Conservation (phyloP, 371 early-diverging fungal genomes). For the Neoconidiobolus thromboides region DNA sequence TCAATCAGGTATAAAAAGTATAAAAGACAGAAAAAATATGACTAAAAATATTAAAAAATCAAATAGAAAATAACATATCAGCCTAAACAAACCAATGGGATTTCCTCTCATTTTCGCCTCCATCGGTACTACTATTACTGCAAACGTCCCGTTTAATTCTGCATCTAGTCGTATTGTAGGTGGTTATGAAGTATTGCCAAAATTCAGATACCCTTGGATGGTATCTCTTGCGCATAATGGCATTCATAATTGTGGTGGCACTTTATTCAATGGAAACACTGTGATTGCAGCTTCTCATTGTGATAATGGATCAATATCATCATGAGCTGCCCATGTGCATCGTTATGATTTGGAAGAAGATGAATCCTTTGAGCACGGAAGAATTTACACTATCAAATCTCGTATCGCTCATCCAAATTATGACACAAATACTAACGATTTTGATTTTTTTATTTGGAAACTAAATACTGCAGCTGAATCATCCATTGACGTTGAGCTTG, state of each 20-base stretch:
- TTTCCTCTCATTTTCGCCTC: no score
- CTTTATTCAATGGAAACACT: background rate
- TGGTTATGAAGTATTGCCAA: conserved; percentile 1
- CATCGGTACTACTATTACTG: no score
- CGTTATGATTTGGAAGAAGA: background rate
- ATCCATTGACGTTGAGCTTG: background rate
- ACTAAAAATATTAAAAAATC: no score
- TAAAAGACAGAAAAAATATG: no score
- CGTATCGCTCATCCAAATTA: background rate
- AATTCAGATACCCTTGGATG: conserved; percentile 2
- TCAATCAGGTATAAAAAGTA: no score
- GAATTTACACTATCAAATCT: background rate
- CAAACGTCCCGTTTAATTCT: no score
- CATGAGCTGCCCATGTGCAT: background rate
- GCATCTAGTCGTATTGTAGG: background rate
- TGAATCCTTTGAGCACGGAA: background rate
- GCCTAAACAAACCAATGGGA: no score
- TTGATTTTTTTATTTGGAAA: background rate
- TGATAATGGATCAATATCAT: background rate
- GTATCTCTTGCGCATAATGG: background rate
- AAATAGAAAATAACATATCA: no score
- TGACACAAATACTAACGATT: background rate
- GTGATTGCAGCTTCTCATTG: conserved; percentile 6
- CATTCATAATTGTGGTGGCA: conserved; percentile 5
- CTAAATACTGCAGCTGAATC: background rate